Conservation (phyloP, 164 flowering plant genomes). For the Cinnamomum chago region DNA sequence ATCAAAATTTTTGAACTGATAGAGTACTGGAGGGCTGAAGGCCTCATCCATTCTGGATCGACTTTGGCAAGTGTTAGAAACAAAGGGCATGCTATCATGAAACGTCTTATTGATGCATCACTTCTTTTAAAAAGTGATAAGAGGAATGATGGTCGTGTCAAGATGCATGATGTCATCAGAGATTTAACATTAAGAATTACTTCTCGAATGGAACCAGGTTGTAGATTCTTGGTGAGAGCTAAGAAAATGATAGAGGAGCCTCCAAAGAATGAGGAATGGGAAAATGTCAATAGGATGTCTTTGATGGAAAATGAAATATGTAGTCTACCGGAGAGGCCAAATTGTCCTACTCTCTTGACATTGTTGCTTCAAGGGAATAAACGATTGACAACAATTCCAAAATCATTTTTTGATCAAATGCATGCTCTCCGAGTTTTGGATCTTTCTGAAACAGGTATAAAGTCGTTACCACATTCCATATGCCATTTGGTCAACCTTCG, state of each 20-base stretch:
- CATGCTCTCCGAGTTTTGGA: conserved; percentile 22
- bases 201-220: no score
- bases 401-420: conserved; percentile 20
- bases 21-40: no score
- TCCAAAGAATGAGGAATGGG: conserved; percentile 15
- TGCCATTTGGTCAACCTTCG: conserved; percentile 10
- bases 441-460: conserved; percentile 11
- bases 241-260: neutral
- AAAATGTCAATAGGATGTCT: conserved; percentile 13
- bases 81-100: no score
- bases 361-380: conserved; percentile 21
- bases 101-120: no score
- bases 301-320: conserved; percentile 11
- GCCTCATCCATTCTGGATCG: no score
- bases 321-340: conserved; percentile 14
- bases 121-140: no score
- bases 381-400: conserved; percentile 12
- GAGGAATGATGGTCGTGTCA: no score
- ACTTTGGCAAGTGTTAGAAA: no score
- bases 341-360: conserved; percentile 15
- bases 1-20: conserved; percentile 3
- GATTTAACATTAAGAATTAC: no score
- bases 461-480: conserved; percentile 20
- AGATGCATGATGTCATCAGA: no score
- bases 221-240: conserved; percentile 15